These are phyloP conservation scores for Cercospora zeina DNA, from an alignment of 2,329 filamentous ascomycete genomes.

Conservation along the genomic window DNA sequence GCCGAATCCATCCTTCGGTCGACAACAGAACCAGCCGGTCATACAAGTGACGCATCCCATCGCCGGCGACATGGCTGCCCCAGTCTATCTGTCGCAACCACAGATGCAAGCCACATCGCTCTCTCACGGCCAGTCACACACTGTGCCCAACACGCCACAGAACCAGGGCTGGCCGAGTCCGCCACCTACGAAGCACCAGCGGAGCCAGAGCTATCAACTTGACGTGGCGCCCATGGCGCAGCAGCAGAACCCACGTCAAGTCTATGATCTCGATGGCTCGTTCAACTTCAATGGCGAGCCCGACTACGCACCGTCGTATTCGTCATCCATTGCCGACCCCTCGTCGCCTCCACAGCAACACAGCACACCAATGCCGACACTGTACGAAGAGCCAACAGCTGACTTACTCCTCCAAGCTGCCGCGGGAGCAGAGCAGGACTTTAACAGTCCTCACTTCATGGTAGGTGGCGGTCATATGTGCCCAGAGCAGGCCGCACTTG, in stretches of 20 bases:
- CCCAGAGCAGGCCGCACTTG: conserved; percentile 47
- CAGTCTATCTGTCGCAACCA: conserved; percentile 32
- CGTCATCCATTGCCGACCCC: conserved; percentile 51
- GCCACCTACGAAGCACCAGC: conserved; percentile 38
- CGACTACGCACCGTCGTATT: conserved; percentile 52
- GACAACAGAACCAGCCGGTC: conserved; percentile 25
- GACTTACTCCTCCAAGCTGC: conserved; percentile 36
- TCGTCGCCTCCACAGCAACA: conserved; percentile 46
- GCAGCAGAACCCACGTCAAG: conserved; percentile 24
- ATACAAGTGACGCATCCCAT: conserved; percentile 29
- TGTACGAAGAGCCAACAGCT: conserved; percentile 39
- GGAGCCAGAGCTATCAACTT: conserved; percentile 48
- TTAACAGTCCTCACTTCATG: conserved; percentile 38
- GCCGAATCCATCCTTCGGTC: conserved; percentile 24
- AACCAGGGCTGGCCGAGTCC: conserved; percentile 43
- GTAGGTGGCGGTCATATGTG: conserved; percentile 37
- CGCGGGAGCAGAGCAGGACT: conserved; percentile 35
- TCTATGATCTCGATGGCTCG: conserved; percentile 42
- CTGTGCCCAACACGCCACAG: conserved; percentile 54
- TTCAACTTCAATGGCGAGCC: conserved; percentile 43
- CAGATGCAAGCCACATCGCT: conserved; percentile 35
- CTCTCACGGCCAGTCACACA: conserved; percentile 44
- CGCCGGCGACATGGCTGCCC: conserved; percentile 27
- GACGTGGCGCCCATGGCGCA: conserved; percentile 58
- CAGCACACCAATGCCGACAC: conserved; percentile 42